Evolutionary conservation across 768 basidiomycete genomes (phyloP).

Genomic region (Macrolepiota albuminosa): DNA sequence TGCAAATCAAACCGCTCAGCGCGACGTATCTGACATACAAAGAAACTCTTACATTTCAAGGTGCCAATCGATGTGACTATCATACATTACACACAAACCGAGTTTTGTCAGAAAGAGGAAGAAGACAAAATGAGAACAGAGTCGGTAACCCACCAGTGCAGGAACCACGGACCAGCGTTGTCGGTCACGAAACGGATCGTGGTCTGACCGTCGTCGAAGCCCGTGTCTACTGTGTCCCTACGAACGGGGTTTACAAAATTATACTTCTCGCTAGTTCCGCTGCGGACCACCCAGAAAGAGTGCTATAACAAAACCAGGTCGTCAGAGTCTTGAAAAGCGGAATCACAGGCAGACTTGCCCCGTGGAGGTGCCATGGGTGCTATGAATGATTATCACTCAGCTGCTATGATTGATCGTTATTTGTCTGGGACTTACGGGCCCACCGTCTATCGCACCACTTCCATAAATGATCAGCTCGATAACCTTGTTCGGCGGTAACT

Average conservation of each 20-base stretch:
- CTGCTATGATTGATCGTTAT: not conserved
- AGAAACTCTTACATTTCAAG: not conserved
- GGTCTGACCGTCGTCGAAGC: not conserved
- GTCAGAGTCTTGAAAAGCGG: not conserved
- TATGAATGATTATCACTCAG: not conserved
- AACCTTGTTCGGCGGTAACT: slow-evolving; percentile 37
- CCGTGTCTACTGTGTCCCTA: slow-evolving; percentile 3
- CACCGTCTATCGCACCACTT: not conserved
- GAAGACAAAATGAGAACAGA: too few species aligned
- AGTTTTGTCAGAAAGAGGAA: not conserved
- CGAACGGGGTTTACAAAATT: not conserved
- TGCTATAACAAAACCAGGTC: not conserved
- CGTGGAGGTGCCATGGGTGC: slow-evolving; percentile 3
- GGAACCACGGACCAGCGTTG: not conserved
- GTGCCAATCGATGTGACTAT: not conserved
- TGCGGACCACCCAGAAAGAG: not conserved
- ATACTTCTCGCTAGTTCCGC: not conserved
- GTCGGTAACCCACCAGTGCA: not conserved
- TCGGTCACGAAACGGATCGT: slow-evolving; percentile 1
- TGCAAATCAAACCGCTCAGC: not conserved
- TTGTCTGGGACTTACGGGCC: not conserved
- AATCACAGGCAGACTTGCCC: not conserved
- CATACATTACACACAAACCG: too few species aligned
- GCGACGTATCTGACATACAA: too few species aligned
- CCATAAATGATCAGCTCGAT: slow-evolving; percentile 32